phyloP scores from a whole-genome alignment of 2,329 filamentous ascomycete species.

The Huntiella bhutanensis region DNA sequence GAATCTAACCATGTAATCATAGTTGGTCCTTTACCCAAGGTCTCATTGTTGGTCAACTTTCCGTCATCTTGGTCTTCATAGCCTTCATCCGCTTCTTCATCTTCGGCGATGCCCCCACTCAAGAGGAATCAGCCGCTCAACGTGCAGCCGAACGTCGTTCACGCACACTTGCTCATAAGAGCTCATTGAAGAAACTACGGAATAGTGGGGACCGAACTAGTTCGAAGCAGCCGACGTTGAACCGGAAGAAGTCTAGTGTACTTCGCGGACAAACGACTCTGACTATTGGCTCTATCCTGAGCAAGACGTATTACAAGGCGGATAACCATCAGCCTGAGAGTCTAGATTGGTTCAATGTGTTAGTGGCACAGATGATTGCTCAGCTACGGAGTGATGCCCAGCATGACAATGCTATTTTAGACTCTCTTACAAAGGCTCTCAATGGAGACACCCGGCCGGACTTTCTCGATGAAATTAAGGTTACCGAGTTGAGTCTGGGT shows the following conservation, averaged over 20 bases:
- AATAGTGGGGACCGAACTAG: conserved; percentile 17
- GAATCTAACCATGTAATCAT: background rate
- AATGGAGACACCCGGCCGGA: conserved; percentile 77
- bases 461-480: conserved; percentile 81
- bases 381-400: conserved; percentile 87
- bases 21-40: conserved; percentile 87
- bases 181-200: conserved; percentile 47
- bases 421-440: conserved; percentile 63
- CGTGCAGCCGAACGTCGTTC: conserved; percentile 57
- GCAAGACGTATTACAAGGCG: conserved; percentile 95
- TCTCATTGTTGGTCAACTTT: conserved; percentile 80
- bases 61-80: conserved; percentile 74
- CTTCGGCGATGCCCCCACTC: conserved; percentile 78
- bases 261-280: conserved; percentile 54
- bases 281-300: conserved; percentile 83
- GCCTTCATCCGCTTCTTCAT: conserved; percentile 99
- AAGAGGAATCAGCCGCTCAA: conserved; percentile 59
- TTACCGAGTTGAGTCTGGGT: conserved; percentile 83
- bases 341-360: conserved; percentile 96
- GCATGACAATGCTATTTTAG: conserved; percentile 75
- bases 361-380: conserved; percentile 89
- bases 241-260: conserved; percentile 51
- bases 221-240: conserved; percentile 22
- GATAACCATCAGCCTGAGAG: conserved; percentile 91
- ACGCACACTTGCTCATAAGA: conserved; percentile 56